These are phyloP conservation scores for Lithocarpus polystachyus DNA, from an alignment of 306 rosid species.

Conservation along the genomic window DNA sequence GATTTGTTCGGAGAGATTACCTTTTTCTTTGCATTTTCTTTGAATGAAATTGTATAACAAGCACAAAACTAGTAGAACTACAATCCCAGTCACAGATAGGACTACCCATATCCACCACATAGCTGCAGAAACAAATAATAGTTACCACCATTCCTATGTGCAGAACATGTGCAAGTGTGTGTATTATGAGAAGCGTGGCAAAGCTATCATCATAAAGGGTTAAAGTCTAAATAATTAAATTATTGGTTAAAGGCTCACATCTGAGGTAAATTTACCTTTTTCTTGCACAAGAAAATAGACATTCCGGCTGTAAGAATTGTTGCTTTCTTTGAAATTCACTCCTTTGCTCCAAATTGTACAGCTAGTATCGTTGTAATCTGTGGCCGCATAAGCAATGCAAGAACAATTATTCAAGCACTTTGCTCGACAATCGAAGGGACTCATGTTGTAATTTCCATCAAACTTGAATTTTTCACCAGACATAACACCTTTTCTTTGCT, in stretches of 20 bases:
- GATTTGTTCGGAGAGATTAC: background rate
- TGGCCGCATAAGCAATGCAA: background rate
- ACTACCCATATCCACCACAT: slow-evolving; percentile 34
- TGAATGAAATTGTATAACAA: background rate
- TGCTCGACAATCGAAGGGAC: background rate
- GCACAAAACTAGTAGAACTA: background rate
- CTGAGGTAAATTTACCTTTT: background rate
- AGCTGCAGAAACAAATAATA: slow-evolving; percentile 1
- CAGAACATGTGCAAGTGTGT: background rate
- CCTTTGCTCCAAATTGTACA: background rate
- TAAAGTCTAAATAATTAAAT: too few relatives aligned
- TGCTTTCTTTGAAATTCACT: background rate
- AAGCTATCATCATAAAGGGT: too few relatives aligned
- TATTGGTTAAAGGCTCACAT: too few relatives aligned
- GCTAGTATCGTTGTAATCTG: background rate
- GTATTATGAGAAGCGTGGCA: background rate
- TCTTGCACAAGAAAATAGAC: background rate
- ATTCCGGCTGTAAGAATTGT: background rate
- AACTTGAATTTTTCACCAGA: background rate
- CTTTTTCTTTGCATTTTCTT: slow-evolving; percentile 14
- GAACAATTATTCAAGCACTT: background rate
- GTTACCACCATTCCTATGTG: background rate
- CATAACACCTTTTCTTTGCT: background rate
- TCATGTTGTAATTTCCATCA: background rate
- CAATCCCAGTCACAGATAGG: background rate